A percentile compares a stretch with the other conserved stretches of the same genome.
These are phyloP conservation scores for Casaregolazyma suthepensis DNA, from an alignment of 1,139 yeast species.

Conservation along the genomic window DNA sequence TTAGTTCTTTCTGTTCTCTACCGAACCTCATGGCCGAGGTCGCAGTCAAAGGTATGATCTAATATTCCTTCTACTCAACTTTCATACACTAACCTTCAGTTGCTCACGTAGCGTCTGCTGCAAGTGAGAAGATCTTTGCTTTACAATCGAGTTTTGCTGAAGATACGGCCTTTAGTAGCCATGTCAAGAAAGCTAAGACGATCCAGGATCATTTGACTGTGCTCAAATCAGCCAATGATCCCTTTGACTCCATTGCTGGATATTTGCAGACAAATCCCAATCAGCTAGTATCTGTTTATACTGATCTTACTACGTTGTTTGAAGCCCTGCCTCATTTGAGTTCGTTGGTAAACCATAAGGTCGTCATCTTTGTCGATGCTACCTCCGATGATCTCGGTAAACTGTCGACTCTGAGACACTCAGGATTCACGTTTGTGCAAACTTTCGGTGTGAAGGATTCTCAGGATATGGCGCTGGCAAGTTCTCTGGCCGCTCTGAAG, in stretches of 20 bases:
- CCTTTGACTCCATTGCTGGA: conserved; percentile 41
- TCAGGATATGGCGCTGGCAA: conserved; percentile 46
- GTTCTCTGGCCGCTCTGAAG: conserved; percentile 51
- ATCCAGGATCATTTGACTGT: conserved; percentile 26
- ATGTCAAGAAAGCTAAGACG: neutral
- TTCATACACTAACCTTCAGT: conserved; percentile 19
- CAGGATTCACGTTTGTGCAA: conserved; percentile 56
- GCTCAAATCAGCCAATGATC: conserved; percentile 48
- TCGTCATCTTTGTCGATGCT: conserved; percentile 55
- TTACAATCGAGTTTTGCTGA: conserved; percentile 47
- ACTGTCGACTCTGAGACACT: conserved; percentile 55
- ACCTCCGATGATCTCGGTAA: conserved; percentile 44
- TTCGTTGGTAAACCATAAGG: conserved; percentile 39
- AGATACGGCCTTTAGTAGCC: conserved; percentile 22
- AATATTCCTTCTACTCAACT: neutral
- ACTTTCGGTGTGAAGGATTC: conserved; percentile 56
- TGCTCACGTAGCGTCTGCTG: conserved; percentile 25
- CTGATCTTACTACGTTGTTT: conserved; percentile 51
- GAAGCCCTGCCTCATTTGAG: conserved; percentile 56
- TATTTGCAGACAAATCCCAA: conserved; percentile 13
- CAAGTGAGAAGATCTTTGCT: conserved; percentile 37
- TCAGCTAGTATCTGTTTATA: conserved; percentile 30
- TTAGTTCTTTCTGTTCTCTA: neutral
- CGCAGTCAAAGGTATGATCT: neutral
- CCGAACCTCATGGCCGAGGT: neutral